A percentile compares a stretch with the other conserved stretches of the same genome.
phyloP scores from a whole-genome alignment of 2,329 filamentous ascomycete genomes.

The Salinomyces thailandicus region DNA sequence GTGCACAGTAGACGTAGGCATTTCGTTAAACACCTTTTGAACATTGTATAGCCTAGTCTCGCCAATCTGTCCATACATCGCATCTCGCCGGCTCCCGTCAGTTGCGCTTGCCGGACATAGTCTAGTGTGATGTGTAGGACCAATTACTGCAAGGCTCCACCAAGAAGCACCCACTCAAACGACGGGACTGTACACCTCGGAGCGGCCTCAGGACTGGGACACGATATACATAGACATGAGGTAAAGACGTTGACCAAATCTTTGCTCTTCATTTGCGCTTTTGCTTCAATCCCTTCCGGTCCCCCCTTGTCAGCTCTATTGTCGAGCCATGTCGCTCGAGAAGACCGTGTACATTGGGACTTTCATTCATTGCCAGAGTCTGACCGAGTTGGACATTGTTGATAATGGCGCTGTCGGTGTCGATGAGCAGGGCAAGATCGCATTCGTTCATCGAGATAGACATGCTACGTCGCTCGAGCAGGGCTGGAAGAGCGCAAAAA shows the following conservation, averaged over 20 bases:
- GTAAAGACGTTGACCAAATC: background rate
- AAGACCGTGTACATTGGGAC: constrained; percentile 47
- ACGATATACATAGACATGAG: too few species aligned
- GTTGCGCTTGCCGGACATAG: background rate
- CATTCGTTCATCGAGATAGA: constrained; percentile 30
- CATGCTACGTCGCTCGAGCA: constrained; percentile 18
- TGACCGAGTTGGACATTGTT: constrained; percentile 40
- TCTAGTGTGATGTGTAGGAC: background rate
- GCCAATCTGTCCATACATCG: background rate
- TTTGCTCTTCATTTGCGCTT: background rate
- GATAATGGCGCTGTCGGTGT: constrained; percentile 41
- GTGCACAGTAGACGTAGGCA: too few species aligned
- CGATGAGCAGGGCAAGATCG: constrained; percentile 43
- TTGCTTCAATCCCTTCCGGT: too few species aligned
- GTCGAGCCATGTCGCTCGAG: constrained; percentile 11
- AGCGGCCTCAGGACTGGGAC: too few species aligned
- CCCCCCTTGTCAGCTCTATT: background rate
- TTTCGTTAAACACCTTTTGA: too few species aligned
- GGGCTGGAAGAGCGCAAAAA: constrained; percentile 33
- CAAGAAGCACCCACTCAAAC: too few species aligned
- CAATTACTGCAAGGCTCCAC: background rate
- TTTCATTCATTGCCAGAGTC: constrained; percentile 48
- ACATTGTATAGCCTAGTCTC: background rate
- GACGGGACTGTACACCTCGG: too few species aligned
- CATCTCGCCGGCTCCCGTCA: background rate